Conservation (phyloP, 108 stramenopile species). For the Skeletonema menzelii region DNA sequence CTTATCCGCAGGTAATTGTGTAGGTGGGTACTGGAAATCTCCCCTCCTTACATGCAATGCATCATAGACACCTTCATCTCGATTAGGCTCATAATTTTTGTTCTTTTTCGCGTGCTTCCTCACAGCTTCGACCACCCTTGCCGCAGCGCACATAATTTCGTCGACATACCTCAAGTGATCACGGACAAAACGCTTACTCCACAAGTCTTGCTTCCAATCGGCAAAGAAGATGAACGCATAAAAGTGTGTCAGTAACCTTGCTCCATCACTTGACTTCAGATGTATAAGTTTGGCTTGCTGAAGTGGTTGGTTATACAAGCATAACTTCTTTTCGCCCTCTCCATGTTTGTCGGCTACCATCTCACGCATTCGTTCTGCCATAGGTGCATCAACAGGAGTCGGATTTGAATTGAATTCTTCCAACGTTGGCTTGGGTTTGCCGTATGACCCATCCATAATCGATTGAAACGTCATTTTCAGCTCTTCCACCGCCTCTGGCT, state of each 20-base stretch:
- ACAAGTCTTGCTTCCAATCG: constrained; percentile 68
- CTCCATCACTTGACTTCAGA: constrained; percentile 25
- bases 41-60: constrained; percentile 85
- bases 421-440: constrained; percentile 46
- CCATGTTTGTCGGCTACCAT: constrained; percentile 52
- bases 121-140: constrained; percentile 50
- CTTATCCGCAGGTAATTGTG: constrained; percentile 42
- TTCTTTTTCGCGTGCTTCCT: constrained; percentile 39
- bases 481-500: constrained; percentile 27
- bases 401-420: constrained; percentile 49
- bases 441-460: constrained; percentile 49
- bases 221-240: constrained; percentile 67
- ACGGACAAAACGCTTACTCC: constrained; percentile 55
- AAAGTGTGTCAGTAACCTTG: constrained; percentile 50
- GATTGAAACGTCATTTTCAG: constrained; percentile 33
- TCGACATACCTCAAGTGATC: constrained; percentile 59
- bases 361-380: constrained; percentile 60
- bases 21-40: constrained; percentile 63
- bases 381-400: constrained; percentile 48
- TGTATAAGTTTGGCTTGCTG: constrained; percentile 52
- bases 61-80: constrained; percentile 69
- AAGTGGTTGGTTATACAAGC: constrained; percentile 52
- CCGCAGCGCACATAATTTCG: constrained; percentile 59
- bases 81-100: constrained; percentile 23
- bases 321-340: constrained; percentile 13